phyloP scores from a whole-genome alignment of 73 alveolate species.

The Stentor roeselii region DNA sequence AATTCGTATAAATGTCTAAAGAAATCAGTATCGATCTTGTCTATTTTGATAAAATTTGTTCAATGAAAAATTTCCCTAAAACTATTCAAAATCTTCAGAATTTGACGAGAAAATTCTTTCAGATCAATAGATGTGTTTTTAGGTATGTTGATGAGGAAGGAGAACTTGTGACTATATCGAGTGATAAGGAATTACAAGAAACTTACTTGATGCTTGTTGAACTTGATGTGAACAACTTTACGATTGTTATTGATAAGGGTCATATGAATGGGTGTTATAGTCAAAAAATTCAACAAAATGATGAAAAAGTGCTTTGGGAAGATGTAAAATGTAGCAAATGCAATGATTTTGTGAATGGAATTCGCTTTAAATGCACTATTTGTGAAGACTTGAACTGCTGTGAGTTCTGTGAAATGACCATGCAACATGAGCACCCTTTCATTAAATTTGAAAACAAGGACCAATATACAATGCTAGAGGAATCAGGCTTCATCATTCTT shows the following conservation, averaged over 20 bases:
- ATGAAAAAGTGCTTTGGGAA: conserved; percentile 7
- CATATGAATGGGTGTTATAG: too few species aligned
- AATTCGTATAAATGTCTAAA: too few species aligned
- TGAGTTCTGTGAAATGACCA: conserved; percentile 74
- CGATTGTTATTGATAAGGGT: background rate
- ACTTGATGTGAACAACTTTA: background rate
- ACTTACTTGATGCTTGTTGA: background rate
- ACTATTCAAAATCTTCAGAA: too few species aligned
- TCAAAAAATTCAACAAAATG: background rate
- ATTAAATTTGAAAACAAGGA: background rate
- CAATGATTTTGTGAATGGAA: conserved; percentile 58
- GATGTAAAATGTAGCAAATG: conserved; percentile 79
- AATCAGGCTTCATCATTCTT: conserved; percentile 3
- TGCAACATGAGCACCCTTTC: conserved; percentile 49
- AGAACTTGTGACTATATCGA: conserved; percentile 5
- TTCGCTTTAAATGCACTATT: conserved; percentile 73
- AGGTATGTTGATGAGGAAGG: conserved; percentile 27
- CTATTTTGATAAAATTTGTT: too few species aligned
- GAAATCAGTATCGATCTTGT: too few species aligned
- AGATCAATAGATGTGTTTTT: too few species aligned
- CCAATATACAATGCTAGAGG: background rate
- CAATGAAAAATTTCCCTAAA: too few species aligned
- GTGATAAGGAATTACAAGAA: conserved; percentile 10
- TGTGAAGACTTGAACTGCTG: conserved; percentile 83
- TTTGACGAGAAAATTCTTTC: too few species aligned